Base-by-base conservation (phyloP, 2,329 filamentous ascomycete genomes). In the Meredithiella fracta region DNA sequence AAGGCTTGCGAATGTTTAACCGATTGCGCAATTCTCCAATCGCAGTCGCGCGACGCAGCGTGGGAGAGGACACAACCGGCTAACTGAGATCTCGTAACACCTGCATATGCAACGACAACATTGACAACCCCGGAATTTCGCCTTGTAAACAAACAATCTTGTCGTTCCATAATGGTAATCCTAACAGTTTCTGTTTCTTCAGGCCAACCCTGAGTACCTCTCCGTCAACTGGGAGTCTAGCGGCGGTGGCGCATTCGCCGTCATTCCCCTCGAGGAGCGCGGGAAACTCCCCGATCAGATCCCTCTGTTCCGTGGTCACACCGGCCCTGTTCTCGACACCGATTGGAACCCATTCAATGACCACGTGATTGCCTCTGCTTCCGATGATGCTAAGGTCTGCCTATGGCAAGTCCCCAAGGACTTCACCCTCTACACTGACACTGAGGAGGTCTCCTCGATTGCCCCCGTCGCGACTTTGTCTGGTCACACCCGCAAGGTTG, bases 271-370 rank as follows among this genome's bases (percentile, higher is more conserved):
- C 64, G 79, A 83, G 62, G 91, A 98, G 76, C 83, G 79, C 64
- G 92, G 92, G 61, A 90, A 92, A 71, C 72, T 94, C 55, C 92
- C 92, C 52, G 92, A 97, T 67, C 83, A 86, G 65, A 85, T 98
- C 63, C 92, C 92, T 59, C 76, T 98, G 65, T 98, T 97, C 71
- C 84, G 92, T 63, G 92, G 92, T 59, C 92, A 98, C 70, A 98
- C 92, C 47, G 89, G 89, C 52, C 83, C 91, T 59, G 92, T 98
- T 53, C 79, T 98, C 66, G 92, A 98, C 70, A 97, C 91, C 62
- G 92, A 98, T 74, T 98, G 91, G 91, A 91, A 89, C 69, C 92
- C 92, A 22, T 97, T 97, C 74, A 89, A 98, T 72, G 91, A 98
- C 69, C 83, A 80, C 59, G 72, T 98, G 64, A 82, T 98, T 65